phyloP scores from a whole-genome alignment of 805 yeast genomes.

The Barnettozyma wickerhamii region DNA sequence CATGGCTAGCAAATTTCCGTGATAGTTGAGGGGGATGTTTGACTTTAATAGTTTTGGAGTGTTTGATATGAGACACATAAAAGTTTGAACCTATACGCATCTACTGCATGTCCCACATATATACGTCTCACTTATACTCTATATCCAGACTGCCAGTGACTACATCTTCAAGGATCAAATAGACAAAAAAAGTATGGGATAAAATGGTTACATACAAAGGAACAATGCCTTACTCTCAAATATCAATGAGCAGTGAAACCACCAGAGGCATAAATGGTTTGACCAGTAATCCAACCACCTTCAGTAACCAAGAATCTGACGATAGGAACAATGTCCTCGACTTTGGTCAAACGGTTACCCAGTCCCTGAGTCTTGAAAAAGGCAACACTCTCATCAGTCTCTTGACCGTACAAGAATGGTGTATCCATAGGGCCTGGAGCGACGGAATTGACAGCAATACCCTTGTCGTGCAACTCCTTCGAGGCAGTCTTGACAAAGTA shows the following conservation, averaged over 20 bases:
- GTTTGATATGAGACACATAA: not conserved
- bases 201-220: too few relatives aligned
- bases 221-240: too few relatives aligned
- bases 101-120: too few relatives aligned
- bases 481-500: slow-evolving; percentile 49
- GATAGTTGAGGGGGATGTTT: slow-evolving; percentile 18
- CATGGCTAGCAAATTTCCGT: too few relatives aligned
- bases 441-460: slow-evolving; percentile 49
- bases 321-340: slow-evolving; percentile 60
- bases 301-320: slow-evolving; percentile 55
- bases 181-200: slow-evolving; percentile 33
- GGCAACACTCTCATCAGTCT: slow-evolving; percentile 45
- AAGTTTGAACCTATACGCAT: too few relatives aligned
- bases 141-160: too few relatives aligned
- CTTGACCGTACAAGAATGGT: slow-evolving; percentile 61
- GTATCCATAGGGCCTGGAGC: slow-evolving; percentile 71
- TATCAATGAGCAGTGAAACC: slow-evolving; percentile 58
- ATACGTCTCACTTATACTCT: too few relatives aligned
- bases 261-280: slow-evolving; percentile 59
- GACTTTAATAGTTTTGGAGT: too few relatives aligned
- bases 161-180: too few relatives aligned
- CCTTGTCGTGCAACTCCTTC: slow-evolving; percentile 43
- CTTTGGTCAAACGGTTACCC: slow-evolving; percentile 49
- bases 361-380: slow-evolving; percentile 50
- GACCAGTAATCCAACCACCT: slow-evolving; percentile 70